Percentiles rank a stretch among this genome's conserved stretches.
Conservation (phyloP, 768 basidiomycete genomes). For the Kwoniella mangroviensis region DNA sequence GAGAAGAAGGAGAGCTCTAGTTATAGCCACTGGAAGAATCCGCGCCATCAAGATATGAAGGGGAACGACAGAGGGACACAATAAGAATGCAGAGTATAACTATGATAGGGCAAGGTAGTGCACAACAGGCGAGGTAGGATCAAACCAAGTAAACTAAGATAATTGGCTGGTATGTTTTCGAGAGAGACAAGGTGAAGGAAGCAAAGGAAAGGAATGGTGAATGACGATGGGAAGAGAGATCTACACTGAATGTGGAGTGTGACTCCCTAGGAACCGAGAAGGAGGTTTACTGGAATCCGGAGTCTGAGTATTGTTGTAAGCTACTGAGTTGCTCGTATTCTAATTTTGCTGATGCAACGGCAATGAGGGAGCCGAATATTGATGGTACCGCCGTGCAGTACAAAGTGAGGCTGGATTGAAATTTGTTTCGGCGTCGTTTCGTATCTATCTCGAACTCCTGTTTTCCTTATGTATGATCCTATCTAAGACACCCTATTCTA, state of each 20-base stretch:
- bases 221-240: not conserved
- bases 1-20: no score
- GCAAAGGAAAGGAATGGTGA: not conserved
- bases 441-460: not conserved
- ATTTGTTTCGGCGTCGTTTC: constrained; percentile 1
- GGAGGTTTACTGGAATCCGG: constrained; percentile 1
- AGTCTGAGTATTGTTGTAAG: not conserved
- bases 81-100: not conserved
- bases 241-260: not conserved
- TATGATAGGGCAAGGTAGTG: not conserved
- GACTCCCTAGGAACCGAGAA: not conserved
- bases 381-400: not conserved
- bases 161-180: constrained; percentile 1
- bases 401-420: not conserved
- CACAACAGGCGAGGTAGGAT: not conserved
- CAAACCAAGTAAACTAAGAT: not conserved
- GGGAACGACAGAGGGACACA: not conserved
- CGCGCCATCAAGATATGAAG: not conserved
- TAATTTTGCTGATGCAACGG: not conserved
- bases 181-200: not conserved
- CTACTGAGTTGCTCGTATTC: no score
- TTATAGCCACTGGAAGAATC: no score
- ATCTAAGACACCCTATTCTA: not conserved
- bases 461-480: not conserved
- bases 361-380: not conserved